Base-by-base conservation (phyloP, 2,329 filamentous ascomycete genomes). In the Cryphonectria naterciae region DNA sequence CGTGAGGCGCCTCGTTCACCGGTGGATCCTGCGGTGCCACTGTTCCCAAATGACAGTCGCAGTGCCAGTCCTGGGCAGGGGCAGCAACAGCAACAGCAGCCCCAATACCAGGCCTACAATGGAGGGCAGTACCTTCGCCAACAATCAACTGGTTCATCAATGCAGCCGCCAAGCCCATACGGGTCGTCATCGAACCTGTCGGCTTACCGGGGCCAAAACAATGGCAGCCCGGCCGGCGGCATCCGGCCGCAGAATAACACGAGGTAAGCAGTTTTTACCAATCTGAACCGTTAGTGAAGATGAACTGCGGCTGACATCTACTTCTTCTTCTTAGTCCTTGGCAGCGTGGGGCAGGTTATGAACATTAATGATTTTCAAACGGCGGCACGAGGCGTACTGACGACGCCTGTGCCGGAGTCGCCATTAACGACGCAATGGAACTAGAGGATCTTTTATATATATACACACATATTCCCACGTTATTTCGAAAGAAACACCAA, bases 261-360 rank as follows among this genome's bases (percentile, higher is more conserved):
- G 64, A 85, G 84, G 85, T 86, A 78, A 81, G 83, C 37, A 81
- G 83, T 32, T 32, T 32, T 32, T 71, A 25, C 13, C 19, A 41
- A 25, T 46, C 8, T n/a, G 15, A 37, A 22, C 1, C 28, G 8
- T 61, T 28, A 17, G 17, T 52, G 8, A 17, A 52, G 68, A 68
- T 60, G 39, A 67, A 35, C 67, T 43, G 58, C 75, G 71, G 72
- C 77, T 78, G 74, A 80, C 74, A 62, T 8, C 52, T 35, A 10
- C 46, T 49, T n/a, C 22, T 11, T 22, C 43, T 41, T 58, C 64
- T 28, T 74, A 87, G 85, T 79, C 85, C 85, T 73, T 88, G 86
- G 86, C 85, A 88, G 79, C 84, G 85, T 75, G 86, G 86, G 75
- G 86, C 86, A 68, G 86, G 86, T 73, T 88, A 88, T 77, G 86